phyloP scores from a whole-genome alignment of 2,329 filamentous ascomycete genomes.

The Elsinoe perseae region DNA sequence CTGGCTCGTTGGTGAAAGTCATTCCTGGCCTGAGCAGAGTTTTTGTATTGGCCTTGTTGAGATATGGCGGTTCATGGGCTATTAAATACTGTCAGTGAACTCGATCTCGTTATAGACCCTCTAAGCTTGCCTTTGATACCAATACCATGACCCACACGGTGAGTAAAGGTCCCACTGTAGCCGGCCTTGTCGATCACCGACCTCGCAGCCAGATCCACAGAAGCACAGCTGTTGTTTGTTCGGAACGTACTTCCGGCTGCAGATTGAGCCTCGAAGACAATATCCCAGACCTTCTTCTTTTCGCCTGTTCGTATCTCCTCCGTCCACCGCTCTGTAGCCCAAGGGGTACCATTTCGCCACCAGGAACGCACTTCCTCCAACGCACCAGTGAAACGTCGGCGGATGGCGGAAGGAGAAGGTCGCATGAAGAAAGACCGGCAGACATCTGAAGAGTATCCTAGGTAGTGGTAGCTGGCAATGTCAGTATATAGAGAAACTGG shows the following conservation, averaged over 20 bases:
- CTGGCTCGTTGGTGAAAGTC: constrained; percentile 57
- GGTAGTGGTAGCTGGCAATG: constrained; percentile 37
- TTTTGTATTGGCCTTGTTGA: constrained; percentile 53
- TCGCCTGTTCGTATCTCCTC: constrained; percentile 30
- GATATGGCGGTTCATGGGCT: constrained; percentile 56
- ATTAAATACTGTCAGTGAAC: not conserved
- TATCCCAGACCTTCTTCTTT: constrained; percentile 52
- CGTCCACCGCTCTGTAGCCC: constrained; percentile 11
- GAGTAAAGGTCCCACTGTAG: constrained; percentile 53
- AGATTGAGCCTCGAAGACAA: constrained; percentile 56
- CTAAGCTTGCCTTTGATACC: constrained; percentile 47
- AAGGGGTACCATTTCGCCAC: not conserved
- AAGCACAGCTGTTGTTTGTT: constrained; percentile 48
- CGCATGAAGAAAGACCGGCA: constrained; percentile 52
- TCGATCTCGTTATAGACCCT: not conserved
- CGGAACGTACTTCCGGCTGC: constrained; percentile 46
- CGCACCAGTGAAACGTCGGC: not conserved
- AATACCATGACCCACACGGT: constrained; percentile 56
- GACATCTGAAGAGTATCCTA: constrained; percentile 57
- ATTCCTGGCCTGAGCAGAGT: constrained; percentile 47
- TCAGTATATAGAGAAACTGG: constrained; percentile 27
- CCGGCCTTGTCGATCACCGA: constrained; percentile 50
- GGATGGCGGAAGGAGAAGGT: constrained; percentile 8
- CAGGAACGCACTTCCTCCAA: not conserved
- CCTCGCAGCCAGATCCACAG: constrained; percentile 54